Conservation (phyloP, 2,329 filamentous ascomycete species). For the Aureobasidium sp. region DNA sequence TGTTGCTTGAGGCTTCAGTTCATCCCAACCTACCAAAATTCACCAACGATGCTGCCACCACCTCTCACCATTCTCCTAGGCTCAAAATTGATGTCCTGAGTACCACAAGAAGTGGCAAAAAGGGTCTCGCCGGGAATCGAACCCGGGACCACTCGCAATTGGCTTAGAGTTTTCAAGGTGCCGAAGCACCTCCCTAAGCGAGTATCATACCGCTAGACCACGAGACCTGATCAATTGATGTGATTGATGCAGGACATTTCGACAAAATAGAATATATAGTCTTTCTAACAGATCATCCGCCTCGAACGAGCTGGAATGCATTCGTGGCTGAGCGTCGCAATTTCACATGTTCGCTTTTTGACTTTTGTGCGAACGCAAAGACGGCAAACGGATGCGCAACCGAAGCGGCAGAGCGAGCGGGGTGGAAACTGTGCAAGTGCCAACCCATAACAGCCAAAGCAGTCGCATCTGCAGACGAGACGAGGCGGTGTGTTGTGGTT, state of each 20-base stretch:
- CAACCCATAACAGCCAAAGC: background rate
- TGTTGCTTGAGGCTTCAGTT: too few relatives aligned
- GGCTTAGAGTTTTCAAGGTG: slow-evolving; percentile 9
- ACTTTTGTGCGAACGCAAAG: background rate
- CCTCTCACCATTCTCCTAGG: background rate
- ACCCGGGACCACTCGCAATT: slow-evolving; percentile 13
- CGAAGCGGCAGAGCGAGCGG: slow-evolving; percentile 1
- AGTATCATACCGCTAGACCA: slow-evolving; percentile 15
- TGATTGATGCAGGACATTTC: background rate
- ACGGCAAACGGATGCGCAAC: background rate
- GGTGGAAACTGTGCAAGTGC: background rate
- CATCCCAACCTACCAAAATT: too few relatives aligned
- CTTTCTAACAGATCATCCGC: too few relatives aligned
- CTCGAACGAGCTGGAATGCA: too few relatives aligned
- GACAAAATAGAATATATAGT: background rate
- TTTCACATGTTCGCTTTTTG: background rate
- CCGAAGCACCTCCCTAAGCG: slow-evolving; percentile 5
- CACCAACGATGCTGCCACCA: too few relatives aligned
- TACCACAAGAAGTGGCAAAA: background rate
- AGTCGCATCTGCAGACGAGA: background rate
- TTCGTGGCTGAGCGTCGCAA: background rate
- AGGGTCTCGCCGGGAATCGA: slow-evolving; percentile 10
- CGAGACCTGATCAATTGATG: background rate
- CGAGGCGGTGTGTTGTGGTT: background rate
- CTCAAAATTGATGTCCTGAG: background rate